These are phyloP conservation scores for Kwoniella dendrophila DNA, from an alignment of 768 basidiomycete genomes.

Conservation along the genomic window DNA sequence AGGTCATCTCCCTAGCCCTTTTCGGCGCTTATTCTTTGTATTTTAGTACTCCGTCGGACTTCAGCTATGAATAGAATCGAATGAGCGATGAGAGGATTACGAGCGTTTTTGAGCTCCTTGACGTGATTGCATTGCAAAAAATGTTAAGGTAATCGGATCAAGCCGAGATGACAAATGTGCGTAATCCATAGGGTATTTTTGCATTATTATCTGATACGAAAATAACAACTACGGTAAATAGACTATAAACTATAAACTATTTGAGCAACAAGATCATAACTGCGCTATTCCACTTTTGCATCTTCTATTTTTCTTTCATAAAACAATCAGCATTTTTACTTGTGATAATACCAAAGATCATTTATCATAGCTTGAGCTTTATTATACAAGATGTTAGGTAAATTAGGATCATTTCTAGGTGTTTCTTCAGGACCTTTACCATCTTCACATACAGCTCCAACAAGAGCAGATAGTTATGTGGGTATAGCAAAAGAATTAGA, in stretches of 20 bases:
- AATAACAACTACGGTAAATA: not conserved
- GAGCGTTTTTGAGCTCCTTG: no score
- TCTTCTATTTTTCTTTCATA: no score
- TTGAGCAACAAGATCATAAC: not conserved
- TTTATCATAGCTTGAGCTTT: not conserved
- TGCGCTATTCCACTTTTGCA: not conserved
- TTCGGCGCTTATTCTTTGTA: not conserved
- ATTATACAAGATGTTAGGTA: slow-evolving; percentile 31
- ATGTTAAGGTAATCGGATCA: not conserved
- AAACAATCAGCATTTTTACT: not conserved
- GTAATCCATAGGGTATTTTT: not conserved
- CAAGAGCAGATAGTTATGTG: slow-evolving; percentile 27
- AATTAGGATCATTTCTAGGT: slow-evolving; percentile 33
- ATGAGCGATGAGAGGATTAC: no score
- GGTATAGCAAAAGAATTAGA: slow-evolving; percentile 59
- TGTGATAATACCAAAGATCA: not conserved
- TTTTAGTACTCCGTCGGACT: not conserved
- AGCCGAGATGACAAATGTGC: slow-evolving; percentile 1
- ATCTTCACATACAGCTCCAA: slow-evolving; percentile 27
- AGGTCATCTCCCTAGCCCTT: no score
- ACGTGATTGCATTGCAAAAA: no score
- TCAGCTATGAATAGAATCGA: no score
- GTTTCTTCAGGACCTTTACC: slow-evolving; percentile 9
- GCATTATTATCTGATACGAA: slow-evolving; percentile 6
- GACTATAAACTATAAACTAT: no score